phyloP scores from a whole-genome alignment of 2,329 filamentous ascomycete genomes.

The Pseudogymnoascus sp. region DNA sequence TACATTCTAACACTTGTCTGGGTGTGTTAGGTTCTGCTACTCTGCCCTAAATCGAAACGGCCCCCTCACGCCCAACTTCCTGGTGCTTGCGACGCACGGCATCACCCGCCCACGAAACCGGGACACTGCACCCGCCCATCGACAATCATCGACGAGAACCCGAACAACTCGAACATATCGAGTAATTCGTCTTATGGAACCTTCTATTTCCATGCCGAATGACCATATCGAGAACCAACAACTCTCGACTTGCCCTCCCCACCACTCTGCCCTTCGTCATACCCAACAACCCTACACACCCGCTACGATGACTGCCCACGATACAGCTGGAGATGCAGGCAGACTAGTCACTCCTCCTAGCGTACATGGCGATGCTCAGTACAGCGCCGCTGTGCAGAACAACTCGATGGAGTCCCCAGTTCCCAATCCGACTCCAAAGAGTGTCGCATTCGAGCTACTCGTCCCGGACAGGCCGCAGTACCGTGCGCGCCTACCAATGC shows the following conservation, averaged over 20 bases:
- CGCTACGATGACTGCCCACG: background rate
- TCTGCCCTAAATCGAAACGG: constrained; percentile 22
- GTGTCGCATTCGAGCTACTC: constrained; percentile 70
- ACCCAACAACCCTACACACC: constrained; percentile 17
- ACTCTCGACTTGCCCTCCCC: constrained; percentile 6
- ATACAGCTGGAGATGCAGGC: constrained; percentile 16
- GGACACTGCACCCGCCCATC: background rate
- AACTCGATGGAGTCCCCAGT: constrained; percentile 26
- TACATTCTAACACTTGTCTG: background rate
- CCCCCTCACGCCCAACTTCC: constrained; percentile 16
- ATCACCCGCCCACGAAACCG: constrained; percentile 7
- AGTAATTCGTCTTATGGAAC: constrained; percentile 16
- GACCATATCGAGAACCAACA: background rate
- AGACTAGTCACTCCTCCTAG: constrained; percentile 26
- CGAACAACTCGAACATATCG: background rate
- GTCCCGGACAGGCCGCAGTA: constrained; percentile 59
- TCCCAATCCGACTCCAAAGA: constrained; percentile 47
- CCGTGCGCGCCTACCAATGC: constrained; percentile 70
- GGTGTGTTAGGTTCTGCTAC: background rate
- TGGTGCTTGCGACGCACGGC: constrained; percentile 6
- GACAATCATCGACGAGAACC: constrained; percentile 2
- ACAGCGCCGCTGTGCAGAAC: constrained; percentile 22
- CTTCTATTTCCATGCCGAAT: background rate
- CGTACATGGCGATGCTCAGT: constrained; percentile 20
- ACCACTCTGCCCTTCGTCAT: constrained; percentile 21